Evolutionary conservation across 2,329 filamentous ascomycete species (phyloP).

Genomic region (Stemphylium lycopersici): DNA sequence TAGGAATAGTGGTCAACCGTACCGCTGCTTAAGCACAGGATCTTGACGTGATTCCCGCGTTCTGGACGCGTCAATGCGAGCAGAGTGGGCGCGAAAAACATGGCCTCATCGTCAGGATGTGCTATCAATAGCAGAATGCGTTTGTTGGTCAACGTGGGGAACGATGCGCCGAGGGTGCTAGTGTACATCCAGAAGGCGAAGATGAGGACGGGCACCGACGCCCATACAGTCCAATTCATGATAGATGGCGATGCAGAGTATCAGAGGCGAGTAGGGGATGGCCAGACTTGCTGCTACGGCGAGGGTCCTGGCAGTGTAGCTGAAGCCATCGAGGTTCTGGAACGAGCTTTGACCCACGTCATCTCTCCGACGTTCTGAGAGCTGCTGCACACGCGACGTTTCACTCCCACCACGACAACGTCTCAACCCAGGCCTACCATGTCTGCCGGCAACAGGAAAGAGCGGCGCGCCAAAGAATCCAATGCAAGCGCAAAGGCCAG

Average conservation of each 20-base stretch:
- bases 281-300: neutral
- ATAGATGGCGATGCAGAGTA: neutral
- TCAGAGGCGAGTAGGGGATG: neutral
- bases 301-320: neutral
- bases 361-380: conserved; percentile 19
- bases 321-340: conserved; percentile 4
- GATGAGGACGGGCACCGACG: conserved; percentile 51
- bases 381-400: conserved; percentile 34
- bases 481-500: conserved; percentile 22
- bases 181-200: conserved; percentile 57
- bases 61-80: conserved; percentile 81
- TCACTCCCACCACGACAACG: conserved; percentile 13
- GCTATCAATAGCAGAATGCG: conserved; percentile 91
- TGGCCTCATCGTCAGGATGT: conserved; percentile 97
- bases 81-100: conserved; percentile 96
- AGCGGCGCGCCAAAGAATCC: conserved; percentile 51
- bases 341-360: conserved; percentile 24
- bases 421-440: conserved; percentile 22
- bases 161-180: conserved; percentile 53
- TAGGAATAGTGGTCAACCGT: conserved; percentile 22
- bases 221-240: conserved; percentile 52
- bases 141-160: conserved; percentile 77
- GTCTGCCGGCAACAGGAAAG: conserved; percentile 52
- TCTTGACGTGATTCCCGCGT: conserved; percentile 88
- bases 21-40: conserved; percentile 90